Conservation (phyloP, 768 basidiomycete species). For the Lepiota venenata region DNA sequence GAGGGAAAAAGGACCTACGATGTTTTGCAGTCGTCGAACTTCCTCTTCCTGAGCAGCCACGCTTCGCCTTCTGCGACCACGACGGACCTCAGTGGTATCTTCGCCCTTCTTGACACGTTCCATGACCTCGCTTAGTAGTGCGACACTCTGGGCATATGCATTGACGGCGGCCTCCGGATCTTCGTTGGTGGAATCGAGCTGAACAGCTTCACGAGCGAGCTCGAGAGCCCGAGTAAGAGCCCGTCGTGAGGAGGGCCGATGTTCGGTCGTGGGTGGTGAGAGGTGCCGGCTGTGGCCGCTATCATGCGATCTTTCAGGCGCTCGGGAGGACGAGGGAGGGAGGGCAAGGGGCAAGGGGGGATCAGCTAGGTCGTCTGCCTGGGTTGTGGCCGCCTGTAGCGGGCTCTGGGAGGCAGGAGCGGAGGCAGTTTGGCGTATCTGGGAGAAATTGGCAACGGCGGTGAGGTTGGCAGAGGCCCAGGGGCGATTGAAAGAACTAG, state of each 20-base stretch:
- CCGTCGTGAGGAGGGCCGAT: conserved; percentile 74
- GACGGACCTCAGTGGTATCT: conserved; percentile 65
- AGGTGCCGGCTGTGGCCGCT: conserved; percentile 22
- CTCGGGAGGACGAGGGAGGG: conserved; percentile 30
- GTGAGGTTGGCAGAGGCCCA: conserved; percentile 46
- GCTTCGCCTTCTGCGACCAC: conserved; percentile 64
- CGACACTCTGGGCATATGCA: conserved; percentile 85
- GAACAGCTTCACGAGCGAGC: conserved; percentile 86
- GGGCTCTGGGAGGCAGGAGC: conserved; percentile 17
- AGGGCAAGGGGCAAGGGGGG: conserved; percentile 54
- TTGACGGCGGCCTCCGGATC: conserved; percentile 87
- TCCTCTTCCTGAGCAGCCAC: conserved; percentile 92
- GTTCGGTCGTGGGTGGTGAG: conserved; percentile 26
- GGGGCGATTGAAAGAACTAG: conserved; percentile 35
- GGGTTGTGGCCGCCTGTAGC: conserved; percentile 30
- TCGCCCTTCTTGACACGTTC: conserved; percentile 84
- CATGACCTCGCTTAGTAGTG: conserved; percentile 89
- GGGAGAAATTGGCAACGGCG: conserved; percentile 61
- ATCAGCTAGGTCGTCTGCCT: conserved; percentile 52
- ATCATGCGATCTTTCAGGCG: conserved; percentile 17
- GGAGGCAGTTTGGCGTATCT: conserved; percentile 38
- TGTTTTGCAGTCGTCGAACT: conserved; percentile 79
- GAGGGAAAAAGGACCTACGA: conserved; percentile 49
- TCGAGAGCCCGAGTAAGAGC: conserved; percentile 85
- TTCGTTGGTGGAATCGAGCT: conserved; percentile 83